These are phyloP conservation scores for Capsicum chinense DNA, from an alignment of 257 asterid genomes.

Conservation along the genomic window DNA sequence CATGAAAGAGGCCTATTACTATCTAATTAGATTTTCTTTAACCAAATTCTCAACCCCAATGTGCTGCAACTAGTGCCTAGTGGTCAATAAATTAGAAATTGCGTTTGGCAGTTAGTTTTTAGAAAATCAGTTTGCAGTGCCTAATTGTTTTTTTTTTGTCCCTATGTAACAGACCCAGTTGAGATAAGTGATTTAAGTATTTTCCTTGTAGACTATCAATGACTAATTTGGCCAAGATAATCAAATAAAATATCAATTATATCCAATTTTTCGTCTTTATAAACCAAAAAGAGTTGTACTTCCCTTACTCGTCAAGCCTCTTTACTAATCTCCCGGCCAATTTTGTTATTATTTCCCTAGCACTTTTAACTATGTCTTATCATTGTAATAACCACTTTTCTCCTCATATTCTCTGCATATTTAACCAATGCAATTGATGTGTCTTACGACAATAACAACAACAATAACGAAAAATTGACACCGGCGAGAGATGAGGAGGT, in stretches of 20 bases:
- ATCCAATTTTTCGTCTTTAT: not conserved
- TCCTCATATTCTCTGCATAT: not conserved
- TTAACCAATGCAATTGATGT: slow-evolving; percentile 6
- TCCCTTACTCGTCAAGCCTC: too few relatives aligned
- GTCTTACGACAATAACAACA: not conserved
- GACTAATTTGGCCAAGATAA: not conserved
- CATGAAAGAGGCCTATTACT: not conserved
- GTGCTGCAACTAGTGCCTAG: not conserved
- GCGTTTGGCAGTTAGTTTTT: not conserved
- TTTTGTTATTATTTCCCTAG: not conserved
- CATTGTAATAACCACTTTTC: not conserved
- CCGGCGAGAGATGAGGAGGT: slow-evolving; percentile 32
- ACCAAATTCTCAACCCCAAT: not conserved
- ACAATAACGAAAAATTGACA: not conserved
- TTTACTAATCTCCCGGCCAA: not conserved
- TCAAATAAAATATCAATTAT: not conserved
- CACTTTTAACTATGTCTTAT: slow-evolving; percentile 9
- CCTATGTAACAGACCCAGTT: not conserved
- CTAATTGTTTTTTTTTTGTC: not conserved
- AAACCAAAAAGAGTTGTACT: too few relatives aligned
- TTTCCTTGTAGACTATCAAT: not conserved
- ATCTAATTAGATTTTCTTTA: not conserved
- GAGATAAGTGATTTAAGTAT: not conserved
- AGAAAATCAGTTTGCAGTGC: not conserved
- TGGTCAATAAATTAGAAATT: not conserved